Base-by-base conservation (phyloP, 139 green algal species). In the Chlorella sp. region DNA sequence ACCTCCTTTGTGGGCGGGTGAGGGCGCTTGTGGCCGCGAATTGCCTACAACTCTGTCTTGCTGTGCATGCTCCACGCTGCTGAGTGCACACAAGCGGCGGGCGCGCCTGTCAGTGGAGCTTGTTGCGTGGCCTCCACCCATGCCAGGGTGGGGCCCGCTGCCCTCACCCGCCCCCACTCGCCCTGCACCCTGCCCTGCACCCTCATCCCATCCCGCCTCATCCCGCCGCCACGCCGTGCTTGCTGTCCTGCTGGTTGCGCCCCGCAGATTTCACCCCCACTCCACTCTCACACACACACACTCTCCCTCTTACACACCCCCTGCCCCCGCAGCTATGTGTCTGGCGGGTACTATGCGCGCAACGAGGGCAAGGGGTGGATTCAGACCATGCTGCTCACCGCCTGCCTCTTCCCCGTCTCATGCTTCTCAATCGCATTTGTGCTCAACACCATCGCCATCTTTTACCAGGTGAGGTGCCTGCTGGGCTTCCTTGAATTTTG, bases 371-470 rank as follows among this genome's bases (percentile, higher is more conserved):
- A 96, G 85, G 85, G 89, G 77, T 99, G 98, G 98, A 99, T 99
- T 69, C 93, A 93, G n/a, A 89, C 92, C 77, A 99, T 99, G 97
- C 86, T 99, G 79, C 83, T 98, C 53, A 98, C 97, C 19, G 97
- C 97, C 18, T 90, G 82, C 53, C 64, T 97, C 36, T 98, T 98
- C 92, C 96, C 96, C 15, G 91, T 96, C 53, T 61, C 92, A 22
- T 94, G 90, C 92, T 98, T 99, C 86, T 92, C 81, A 85, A 98
- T 99, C 88, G 97, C 96, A 0, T 98, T 97, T 42, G 90, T 94
- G 57, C 95, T 99, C 83, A 99, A 99, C 96, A 98, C 97, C 71
- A 96, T 99, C 60, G 98, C 97, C 61, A 97, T 99, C 90, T 95
- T 93, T 83, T 99, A 99, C 91, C 93, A 96, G 85, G 64, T 73